These are phyloP conservation scores for Onygena corvina DNA, from an alignment of 2,329 filamentous ascomycete genomes.

Conservation along the genomic window DNA sequence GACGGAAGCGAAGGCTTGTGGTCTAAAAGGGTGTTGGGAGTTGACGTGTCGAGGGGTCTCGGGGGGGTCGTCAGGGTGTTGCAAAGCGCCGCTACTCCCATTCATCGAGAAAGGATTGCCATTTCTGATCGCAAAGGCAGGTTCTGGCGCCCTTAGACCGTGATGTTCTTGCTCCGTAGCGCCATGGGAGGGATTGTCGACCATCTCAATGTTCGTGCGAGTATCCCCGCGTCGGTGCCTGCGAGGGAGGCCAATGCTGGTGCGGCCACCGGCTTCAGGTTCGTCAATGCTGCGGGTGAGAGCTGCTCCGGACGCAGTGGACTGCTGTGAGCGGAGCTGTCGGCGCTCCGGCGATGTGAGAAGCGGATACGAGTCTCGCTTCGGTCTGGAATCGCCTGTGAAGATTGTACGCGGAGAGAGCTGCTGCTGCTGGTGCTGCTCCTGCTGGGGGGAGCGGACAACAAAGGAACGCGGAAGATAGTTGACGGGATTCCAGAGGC, in stretches of 20 bases:
- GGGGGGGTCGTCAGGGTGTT: slow-evolving; percentile 14
- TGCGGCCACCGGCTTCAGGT: slow-evolving; percentile 37
- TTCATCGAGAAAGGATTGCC: slow-evolving; percentile 4
- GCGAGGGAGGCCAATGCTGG: slow-evolving; percentile 42
- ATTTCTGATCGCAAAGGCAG: slow-evolving; percentile 2
- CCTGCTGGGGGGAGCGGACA: slow-evolving; percentile 32
- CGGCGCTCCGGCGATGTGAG: slow-evolving; percentile 47
- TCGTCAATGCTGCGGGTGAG: slow-evolving; percentile 38
- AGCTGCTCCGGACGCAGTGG: slow-evolving; percentile 34
- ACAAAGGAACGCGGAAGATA: slow-evolving; percentile 45
- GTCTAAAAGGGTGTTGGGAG: slow-evolving; percentile 32
- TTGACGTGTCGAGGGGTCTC: slow-evolving; percentile 29
- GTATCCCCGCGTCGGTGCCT: slow-evolving; percentile 29
- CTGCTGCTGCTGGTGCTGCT: no score
- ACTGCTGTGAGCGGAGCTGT: slow-evolving; percentile 39
- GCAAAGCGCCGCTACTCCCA: not conserved
- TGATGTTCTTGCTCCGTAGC: slow-evolving; percentile 17
- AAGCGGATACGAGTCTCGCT: slow-evolving; percentile 42
- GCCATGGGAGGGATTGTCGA: slow-evolving; percentile 20
- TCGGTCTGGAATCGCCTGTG: slow-evolving; percentile 17
- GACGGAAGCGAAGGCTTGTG: slow-evolving; percentile 30
- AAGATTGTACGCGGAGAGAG: slow-evolving; percentile 23
- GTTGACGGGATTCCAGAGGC: slow-evolving; percentile 51
- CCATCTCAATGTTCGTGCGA: slow-evolving; percentile 17
- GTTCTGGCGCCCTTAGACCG: slow-evolving; percentile 22